A percentile compares a stretch with the other conserved stretches of the same genome.
Conservation (phyloP, 495 filamentous ascomycete species). For the Chaetomium cochliodes region DNA sequence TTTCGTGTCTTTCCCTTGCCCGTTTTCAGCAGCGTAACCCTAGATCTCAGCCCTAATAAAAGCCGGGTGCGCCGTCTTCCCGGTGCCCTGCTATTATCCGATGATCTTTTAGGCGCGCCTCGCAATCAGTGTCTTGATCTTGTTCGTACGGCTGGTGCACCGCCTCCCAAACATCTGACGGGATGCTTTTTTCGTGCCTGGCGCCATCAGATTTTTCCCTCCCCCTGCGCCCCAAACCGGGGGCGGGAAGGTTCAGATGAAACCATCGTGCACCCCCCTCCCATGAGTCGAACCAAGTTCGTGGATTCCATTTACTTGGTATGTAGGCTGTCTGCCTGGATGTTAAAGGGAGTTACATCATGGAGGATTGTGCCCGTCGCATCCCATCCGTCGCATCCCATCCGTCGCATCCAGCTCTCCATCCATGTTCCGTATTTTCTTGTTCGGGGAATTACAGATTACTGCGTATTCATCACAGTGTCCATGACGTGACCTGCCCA, state of each 20-base stretch:
- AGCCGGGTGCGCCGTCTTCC: neutral
- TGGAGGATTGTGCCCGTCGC: too few relatives aligned
- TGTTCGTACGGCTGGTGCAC: neutral
- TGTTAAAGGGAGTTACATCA: too few relatives aligned
- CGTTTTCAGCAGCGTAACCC: neutral
- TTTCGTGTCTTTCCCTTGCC: neutral
- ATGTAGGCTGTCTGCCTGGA: too few relatives aligned
- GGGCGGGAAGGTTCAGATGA: conserved; percentile 4
- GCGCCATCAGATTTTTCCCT: neutral
- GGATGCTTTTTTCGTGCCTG: conserved; percentile 6
- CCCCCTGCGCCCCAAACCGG: conserved; percentile 1
- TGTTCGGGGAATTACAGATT: too few relatives aligned
- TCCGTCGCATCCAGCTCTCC: too few relatives aligned
- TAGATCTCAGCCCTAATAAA: conserved; percentile 10
- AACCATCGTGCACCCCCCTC: neutral
- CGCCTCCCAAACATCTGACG: neutral
- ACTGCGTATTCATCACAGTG: too few relatives aligned
- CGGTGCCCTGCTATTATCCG: neutral
- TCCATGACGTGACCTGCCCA: neutral
- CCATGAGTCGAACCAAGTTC: too few relatives aligned
- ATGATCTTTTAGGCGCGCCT: neutral
- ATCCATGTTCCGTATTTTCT: too few relatives aligned
- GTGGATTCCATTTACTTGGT: too few relatives aligned
- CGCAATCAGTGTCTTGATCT: too few relatives aligned
- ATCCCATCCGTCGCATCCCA: too few relatives aligned